Conservation (phyloP, 2,329 filamentous ascomycete species). For the Sordariomycetes sp. region DNA sequence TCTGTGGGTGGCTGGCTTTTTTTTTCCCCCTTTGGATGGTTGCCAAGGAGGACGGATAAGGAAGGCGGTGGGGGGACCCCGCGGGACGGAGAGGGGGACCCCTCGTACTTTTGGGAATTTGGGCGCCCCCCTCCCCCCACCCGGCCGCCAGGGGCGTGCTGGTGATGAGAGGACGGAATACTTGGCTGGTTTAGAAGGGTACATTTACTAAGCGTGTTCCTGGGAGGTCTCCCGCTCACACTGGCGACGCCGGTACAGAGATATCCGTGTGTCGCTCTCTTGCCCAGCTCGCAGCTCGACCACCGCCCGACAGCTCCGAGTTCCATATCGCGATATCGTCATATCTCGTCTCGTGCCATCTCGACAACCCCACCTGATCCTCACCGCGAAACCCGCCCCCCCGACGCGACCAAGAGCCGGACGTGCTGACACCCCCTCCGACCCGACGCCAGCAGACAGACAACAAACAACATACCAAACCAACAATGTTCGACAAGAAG, state of each 20-base stretch:
- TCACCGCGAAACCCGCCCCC: not conserved
- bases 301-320: not conserved
- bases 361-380: not conserved
- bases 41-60: not conserved
- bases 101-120: not conserved
- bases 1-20: not conserved
- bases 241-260: not conserved
- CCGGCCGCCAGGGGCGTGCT: not conserved
- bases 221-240: not conserved
- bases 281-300: not conserved
- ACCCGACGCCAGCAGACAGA: too few species aligned
- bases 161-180: not conserved
- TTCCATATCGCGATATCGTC: not conserved
- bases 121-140: too few species aligned
- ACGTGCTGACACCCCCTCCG: not conserved
- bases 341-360: not conserved
- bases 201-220: not conserved
- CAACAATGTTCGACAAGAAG: slow-evolving; percentile 14
- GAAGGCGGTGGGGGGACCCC: not conserved
- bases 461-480: not conserved
- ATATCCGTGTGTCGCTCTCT: not conserved
- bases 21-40: not conserved
- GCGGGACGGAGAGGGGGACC: not conserved
- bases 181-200: not conserved
- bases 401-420: not conserved